Percentiles rank a stretch among this genome's conserved stretches.
Evolutionary conservation across 768 basidiomycete genomes (phyloP).

Genomic region (Suillus clintonianus): DNA sequence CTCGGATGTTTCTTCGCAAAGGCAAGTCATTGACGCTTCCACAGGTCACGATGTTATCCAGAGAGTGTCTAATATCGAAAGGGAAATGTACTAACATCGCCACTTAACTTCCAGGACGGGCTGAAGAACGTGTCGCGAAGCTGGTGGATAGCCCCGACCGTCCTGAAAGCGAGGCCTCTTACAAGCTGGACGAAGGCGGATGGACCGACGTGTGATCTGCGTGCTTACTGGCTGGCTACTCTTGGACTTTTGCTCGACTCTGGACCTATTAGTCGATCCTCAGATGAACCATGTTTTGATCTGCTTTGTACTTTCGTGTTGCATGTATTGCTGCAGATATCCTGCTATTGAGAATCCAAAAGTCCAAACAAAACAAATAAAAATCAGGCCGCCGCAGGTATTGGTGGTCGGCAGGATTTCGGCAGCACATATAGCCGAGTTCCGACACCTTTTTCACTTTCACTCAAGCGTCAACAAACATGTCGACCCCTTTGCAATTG

Average conservation of each 20-base stretch:
- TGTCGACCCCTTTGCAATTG: neutral
- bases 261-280: neutral
- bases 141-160: slow-evolving; percentile 88
- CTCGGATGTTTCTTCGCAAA: slow-evolving; percentile 85
- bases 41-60: neutral
- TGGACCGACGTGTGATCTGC: slow-evolving; percentile 75
- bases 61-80: neutral
- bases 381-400: neutral
- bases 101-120: slow-evolving; percentile 56
- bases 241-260: neutral
- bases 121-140: slow-evolving; percentile 89
- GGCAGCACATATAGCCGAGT: no score
- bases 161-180: slow-evolving; percentile 89
- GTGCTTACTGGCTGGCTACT: neutral
- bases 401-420: no score
- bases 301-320: neutral
- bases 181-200: slow-evolving; percentile 89
- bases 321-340: neutral
- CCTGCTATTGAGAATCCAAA: neutral
- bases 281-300: neutral
- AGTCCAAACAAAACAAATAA: neutral
- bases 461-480: neutral
- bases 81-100: neutral
- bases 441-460: neutral
- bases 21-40: slow-evolving; percentile 41